Evolutionary conservation across 2,329 filamentous ascomycete genomes (phyloP).

Genomic region (Diaporthe batatas): DNA sequence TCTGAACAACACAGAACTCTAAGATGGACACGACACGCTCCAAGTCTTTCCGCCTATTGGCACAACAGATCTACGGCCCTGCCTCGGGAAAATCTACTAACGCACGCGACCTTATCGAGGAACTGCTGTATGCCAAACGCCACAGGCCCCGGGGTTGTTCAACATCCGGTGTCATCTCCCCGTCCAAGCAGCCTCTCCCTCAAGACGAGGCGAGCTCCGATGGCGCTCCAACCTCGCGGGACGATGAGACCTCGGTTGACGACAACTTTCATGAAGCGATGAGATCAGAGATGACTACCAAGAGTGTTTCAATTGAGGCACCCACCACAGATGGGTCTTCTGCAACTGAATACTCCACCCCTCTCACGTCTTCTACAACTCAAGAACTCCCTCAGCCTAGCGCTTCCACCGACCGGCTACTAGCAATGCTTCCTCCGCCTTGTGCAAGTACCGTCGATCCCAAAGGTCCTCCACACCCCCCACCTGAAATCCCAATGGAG

Average conservation of each 20-base stretch:
- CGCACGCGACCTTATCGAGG: neutral
- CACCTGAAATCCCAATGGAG: neutral
- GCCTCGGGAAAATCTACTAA: no score
- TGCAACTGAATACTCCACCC: neutral
- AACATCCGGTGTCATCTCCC: neutral
- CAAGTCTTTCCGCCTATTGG: neutral
- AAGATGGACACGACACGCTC: neutral
- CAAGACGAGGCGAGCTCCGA: neutral
- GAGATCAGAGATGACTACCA: no score
- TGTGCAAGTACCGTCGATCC: neutral
- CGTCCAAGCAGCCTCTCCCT: neutral
- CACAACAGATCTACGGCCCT: neutral
- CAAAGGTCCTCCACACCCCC: no score
- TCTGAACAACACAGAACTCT: neutral
- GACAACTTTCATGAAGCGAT: no score
- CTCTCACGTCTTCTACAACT: neutral
- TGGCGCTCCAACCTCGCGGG: neutral
- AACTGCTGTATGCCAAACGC: neutral
- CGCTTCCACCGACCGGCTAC: neutral
- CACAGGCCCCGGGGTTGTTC: no score
- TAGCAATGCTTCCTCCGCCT: neutral
- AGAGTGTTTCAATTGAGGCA: no score
- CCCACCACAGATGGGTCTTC: no score
- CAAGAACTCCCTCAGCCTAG: neutral
- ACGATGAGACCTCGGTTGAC: no score